Evolutionary conservation across 2,329 filamentous ascomycete species (phyloP), one percentile per base, ranked within the genome.

Genomic region (Bimuria novae-zelandiae): DNA sequence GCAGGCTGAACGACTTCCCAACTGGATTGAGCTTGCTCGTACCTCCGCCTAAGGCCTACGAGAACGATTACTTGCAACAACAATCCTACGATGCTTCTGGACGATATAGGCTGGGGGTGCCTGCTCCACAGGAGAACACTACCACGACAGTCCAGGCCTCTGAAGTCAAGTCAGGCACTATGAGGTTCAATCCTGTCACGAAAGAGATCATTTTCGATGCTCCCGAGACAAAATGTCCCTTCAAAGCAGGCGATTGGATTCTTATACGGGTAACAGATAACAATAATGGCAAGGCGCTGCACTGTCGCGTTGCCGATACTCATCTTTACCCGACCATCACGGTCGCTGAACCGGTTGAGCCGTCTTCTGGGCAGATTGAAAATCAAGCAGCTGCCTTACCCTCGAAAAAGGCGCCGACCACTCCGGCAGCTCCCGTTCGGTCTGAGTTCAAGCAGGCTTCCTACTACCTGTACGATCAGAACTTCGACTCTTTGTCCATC

Each of bases 221-320:
- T n/a, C 56, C 47, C n/a, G 55, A 36, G 40, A 48, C 52, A 36
- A 49, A 35, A 44, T 70, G 52, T 63, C 76, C 48, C 59, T 49
- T 86, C 7, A 71, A 68, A 27, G 63, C 60, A 7, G 82, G 82
- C 10, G 78, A 82, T 52, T 87, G 84, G 84, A 75, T 86, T 30
- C 63, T 72, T 11, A 64, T 82, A 17, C 59, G 64, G 7, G 55
- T 48, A 7, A 55, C 57, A 7, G 54, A 63, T n/a, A n/a, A n/a
- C 17, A 48, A 62, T 10, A 50, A 55, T 8, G 40, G 6, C 1
- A 59, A 49, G 37, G n/a, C 56, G 21, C 60, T 78, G 37, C 82
- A 85, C 61, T 83, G 79, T 56, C 77, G 79, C 7, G 76, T 86
- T 19, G 47, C 70, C 3, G 75, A 82, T n/a, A 71, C 74, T 0